Percentiles rank a stretch among this genome's conserved stretches.
phyloP scores from a whole-genome alignment of 192 early-diverging fungal species.

The Pilobolus umbonatus region DNA sequence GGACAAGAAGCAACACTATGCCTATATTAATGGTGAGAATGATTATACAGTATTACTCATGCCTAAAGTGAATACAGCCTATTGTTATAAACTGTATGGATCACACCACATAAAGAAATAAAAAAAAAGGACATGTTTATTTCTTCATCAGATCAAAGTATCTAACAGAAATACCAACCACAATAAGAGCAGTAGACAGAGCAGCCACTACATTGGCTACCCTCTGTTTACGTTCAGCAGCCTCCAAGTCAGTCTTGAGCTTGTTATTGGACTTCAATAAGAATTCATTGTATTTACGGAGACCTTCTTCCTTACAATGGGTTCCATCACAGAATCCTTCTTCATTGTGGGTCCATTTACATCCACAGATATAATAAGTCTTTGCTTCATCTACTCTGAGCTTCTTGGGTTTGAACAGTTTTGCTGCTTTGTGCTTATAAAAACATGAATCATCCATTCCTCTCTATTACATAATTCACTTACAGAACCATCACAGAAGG shows the following conservation, averaged over 20 bases:
- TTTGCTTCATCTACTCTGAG: conserved; percentile 18
- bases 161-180: conserved; percentile 7
- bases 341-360: conserved; percentile 23
- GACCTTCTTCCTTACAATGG: conserved; percentile 22
- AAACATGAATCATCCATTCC: neutral
- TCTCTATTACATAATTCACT: neutral
- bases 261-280: conserved; percentile 17
- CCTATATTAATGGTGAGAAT: conserved; percentile 23
- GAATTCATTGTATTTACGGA: conserved; percentile 19
- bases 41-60: conserved; percentile 28
- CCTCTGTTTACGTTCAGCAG: conserved; percentile 15
- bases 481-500: conserved; percentile 19
- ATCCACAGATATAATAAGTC: conserved; percentile 20
- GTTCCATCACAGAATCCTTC: conserved; percentile 21
- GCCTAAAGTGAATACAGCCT: conserved; percentile 3
- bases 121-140: neutral
- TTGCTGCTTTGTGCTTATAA: conserved; percentile 13
- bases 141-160: neutral
- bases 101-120: conserved; percentile 11
- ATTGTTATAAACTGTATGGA: conserved; percentile 18
- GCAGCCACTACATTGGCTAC: conserved; percentile 18
- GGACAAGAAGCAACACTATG: conserved; percentile 17
- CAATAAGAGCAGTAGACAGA: conserved; percentile 7
- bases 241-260: conserved; percentile 6
- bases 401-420: conserved; percentile 18